A percentile compares a stretch with the other conserved stretches of the same genome.
phyloP scores from a whole-genome alignment of 257 asterid genomes.

The Salvia hispanica region DNA sequence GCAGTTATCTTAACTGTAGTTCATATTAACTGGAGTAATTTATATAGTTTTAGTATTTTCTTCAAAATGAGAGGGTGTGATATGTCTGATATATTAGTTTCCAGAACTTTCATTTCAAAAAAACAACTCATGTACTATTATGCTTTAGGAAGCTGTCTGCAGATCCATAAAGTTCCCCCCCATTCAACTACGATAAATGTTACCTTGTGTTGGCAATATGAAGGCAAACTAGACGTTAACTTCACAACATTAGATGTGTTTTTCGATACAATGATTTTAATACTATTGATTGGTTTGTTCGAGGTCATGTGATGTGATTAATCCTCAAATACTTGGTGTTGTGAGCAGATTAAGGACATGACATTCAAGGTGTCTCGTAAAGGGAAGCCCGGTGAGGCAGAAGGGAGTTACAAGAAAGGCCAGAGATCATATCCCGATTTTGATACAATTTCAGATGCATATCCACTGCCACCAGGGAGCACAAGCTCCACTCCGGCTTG shows the following conservation, averaged over 20 bases:
- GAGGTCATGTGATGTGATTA: neutral
- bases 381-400: conserved; percentile 60
- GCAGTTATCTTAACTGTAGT: neutral
- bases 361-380: conserved; percentile 90
- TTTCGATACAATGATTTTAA: no score
- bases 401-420: conserved; percentile 56
- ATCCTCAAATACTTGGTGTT: neutral
- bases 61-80: no score
- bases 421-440: conserved; percentile 63
- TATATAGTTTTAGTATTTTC: no score
- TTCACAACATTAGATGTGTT: neutral
- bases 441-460: conserved; percentile 62
- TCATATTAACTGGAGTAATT: no score
- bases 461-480: conserved; percentile 54
- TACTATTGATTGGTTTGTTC: no score
- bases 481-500: conserved; percentile 82
- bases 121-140: neutral
- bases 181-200: conserved; percentile 1
- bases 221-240: conserved; percentile 30
- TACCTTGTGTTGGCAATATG: conserved; percentile 22
- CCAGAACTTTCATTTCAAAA: no score
- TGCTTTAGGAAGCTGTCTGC: conserved; percentile 4
- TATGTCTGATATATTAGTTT: no score
- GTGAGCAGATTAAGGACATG: conserved; percentile 81
- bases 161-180: neutral